These are phyloP conservation scores for Nicotiana obtusifolia DNA, from an alignment of 257 asterid genomes.

Conservation along the genomic window DNA sequence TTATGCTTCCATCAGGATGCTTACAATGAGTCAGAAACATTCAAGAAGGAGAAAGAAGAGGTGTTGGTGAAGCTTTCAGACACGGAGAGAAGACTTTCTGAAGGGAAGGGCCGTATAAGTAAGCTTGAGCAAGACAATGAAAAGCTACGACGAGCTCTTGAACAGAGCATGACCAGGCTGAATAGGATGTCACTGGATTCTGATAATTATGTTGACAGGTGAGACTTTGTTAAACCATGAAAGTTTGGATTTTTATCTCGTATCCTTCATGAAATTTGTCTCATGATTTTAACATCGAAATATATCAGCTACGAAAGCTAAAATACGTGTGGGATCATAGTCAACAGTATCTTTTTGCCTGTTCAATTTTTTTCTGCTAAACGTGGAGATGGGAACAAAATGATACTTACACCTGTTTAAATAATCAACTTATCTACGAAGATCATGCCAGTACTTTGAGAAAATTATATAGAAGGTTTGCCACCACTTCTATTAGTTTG, in stretches of 20 bases:
- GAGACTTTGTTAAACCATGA: slow-evolving; percentile 12
- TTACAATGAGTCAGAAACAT: slow-evolving; percentile 46
- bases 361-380: neutral
- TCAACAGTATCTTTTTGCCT: neutral
- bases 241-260: neutral
- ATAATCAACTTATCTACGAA: neutral
- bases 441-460: neutral
- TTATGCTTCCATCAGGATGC: slow-evolving; percentile 59
- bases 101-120: slow-evolving; percentile 64
- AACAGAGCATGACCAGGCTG: slow-evolving; percentile 94
- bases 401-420: neutral
- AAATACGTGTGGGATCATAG: neutral
- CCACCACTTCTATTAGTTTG: neutral
- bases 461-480: neutral
- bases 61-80: slow-evolving; percentile 51
- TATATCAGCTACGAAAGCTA: neutral
- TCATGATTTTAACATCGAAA: neutral
- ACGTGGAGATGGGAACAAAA: neutral
- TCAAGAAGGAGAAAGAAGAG: slow-evolving; percentile 68
- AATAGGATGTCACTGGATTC: slow-evolving; percentile 99
- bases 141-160: slow-evolving; percentile 89
- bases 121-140: slow-evolving; percentile 94
- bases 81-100: slow-evolving; percentile 54
- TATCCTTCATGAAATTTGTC: neutral
- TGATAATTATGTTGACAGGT: slow-evolving; percentile 97